Conservation (phyloP, 2,329 filamentous ascomycete genomes). For the Ceratocystis colombiana region DNA sequence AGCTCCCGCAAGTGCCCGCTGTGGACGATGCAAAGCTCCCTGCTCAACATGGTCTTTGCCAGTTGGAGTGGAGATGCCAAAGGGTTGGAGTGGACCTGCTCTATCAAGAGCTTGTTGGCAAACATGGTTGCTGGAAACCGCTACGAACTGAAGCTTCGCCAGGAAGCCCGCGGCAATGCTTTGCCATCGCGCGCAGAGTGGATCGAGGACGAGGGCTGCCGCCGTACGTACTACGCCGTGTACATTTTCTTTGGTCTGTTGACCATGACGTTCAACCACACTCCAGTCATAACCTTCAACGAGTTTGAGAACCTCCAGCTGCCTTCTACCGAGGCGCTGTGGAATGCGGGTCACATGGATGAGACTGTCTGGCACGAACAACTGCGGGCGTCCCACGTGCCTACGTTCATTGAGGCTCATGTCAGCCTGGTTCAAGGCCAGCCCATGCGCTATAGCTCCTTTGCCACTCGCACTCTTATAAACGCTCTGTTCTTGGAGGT, state of each 20-base stretch:
- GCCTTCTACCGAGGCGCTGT: conserved; percentile 85
- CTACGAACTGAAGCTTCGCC: conserved; percentile 88
- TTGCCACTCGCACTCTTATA: conserved; percentile 96
- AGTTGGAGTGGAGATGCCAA: conserved; percentile 99
- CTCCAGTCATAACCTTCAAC: conserved; percentile 94
- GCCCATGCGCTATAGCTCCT: conserved; percentile 82
- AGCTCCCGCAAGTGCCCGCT: conserved; percentile 94
- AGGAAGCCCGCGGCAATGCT: conserved; percentile 69
- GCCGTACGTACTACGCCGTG: conserved; percentile 93
- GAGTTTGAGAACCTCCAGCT: conserved; percentile 90
- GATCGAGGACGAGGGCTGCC: conserved; percentile 93
- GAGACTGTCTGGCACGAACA: conserved; percentile 71
- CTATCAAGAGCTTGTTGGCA: conserved; percentile 92
- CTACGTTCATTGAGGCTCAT: conserved; percentile 88
- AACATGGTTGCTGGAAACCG: conserved; percentile 98
- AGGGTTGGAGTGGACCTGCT: conserved; percentile 96
- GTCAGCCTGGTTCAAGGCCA: conserved; percentile 94
- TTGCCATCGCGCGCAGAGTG: conserved; percentile 76
- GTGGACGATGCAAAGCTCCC: conserved; percentile 95
- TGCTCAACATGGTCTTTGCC: conserved; percentile 97
- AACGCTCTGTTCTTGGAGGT: conserved; percentile 96
- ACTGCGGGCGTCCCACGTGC: conserved; percentile 57
- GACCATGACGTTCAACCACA: conserved; percentile 95
- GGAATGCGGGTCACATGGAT: conserved; percentile 74
- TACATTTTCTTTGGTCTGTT: conserved; percentile 98